phyloP scores from a whole-genome alignment of 1,284 basidiomycete species.

The Puccinia triticina region DNA sequence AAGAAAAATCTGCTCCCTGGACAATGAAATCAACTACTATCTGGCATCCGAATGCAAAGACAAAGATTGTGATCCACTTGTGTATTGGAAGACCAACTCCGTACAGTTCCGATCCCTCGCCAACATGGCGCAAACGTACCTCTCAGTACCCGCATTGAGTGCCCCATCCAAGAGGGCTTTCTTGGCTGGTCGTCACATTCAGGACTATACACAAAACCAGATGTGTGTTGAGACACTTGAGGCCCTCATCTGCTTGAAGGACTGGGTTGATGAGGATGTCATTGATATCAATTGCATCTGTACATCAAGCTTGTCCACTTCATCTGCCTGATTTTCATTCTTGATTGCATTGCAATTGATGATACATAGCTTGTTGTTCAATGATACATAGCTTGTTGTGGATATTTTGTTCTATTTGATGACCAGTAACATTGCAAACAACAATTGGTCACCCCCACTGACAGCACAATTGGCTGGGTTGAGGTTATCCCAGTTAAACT shows the following conservation, averaged over 20 bases:
- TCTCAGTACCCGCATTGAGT: not conserved
- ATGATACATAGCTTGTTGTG: no score
- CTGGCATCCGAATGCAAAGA: not conserved
- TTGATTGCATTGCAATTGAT: no score
- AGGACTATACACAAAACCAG: not conserved
- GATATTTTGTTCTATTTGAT: no score
- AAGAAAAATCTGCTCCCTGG: not conserved
- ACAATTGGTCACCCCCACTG: no score
- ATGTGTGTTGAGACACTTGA: not conserved
- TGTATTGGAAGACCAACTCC: constrained; percentile 19
- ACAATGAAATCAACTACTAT: not conserved
- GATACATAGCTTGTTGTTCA: no score
- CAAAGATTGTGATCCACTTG: not conserved
- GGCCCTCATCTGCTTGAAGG: not conserved
- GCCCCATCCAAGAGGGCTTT: constrained; percentile 8
- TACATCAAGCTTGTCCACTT: not conserved
- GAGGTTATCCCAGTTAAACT: no score
- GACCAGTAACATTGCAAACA: no score
- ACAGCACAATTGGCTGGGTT: no score
- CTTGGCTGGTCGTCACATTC: not conserved
- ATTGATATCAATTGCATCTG: not conserved
- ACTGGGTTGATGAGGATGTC: not conserved
- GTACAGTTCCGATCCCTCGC: not conserved
- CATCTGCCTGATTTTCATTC: not conserved
- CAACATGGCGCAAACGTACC: not conserved